These are phyloP conservation scores for Schizopora paradoxa DNA, from an alignment of 1,284 basidiomycete species.

Conservation along the genomic window DNA sequence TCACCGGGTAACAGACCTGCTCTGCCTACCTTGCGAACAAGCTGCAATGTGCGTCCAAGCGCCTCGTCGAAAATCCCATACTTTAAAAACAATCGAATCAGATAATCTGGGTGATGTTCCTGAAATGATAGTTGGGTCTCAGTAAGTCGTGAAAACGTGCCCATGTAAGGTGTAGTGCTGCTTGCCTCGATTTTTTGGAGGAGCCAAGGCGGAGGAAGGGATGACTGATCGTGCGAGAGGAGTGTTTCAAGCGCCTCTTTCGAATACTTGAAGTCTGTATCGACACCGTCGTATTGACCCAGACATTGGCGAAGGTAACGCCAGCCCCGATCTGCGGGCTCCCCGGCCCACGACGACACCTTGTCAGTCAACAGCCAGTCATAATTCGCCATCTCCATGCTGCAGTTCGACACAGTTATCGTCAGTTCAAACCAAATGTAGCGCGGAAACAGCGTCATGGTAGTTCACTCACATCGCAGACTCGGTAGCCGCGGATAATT, in stretches of 20 bases:
- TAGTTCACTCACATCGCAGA: conserved; percentile 42
- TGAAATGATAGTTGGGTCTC: conserved; percentile 27
- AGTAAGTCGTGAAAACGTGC: conserved; percentile 16
- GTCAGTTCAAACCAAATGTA: conserved; percentile 12
- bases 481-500: conserved; percentile 57
- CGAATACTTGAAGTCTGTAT: conserved; percentile 71
- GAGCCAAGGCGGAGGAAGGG: conserved; percentile 78
- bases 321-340: conserved; percentile 79
- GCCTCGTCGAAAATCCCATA: conserved; percentile 80
- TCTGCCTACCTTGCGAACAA: conserved; percentile 63
- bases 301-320: conserved; percentile 80
- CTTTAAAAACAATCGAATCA: conserved; percentile 69
- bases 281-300: conserved; percentile 69
- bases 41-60: conserved; percentile 61
- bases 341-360: conserved; percentile 78
- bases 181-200: conserved; percentile 65
- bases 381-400: conserved; percentile 59
- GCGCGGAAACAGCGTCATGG: conserved; percentile 13
- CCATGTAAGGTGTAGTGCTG: conserved; percentile 15
- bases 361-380: conserved; percentile 82
- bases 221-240: conserved; percentile 56
- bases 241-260: conserved; percentile 76
- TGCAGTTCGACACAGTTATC: conserved; percentile 18
- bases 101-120: conserved; percentile 71
- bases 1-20: conserved; percentile 5